Percentiles rank a stretch among this genome's conserved stretches.
Conservation (phyloP, 169 alveolate species). For the Cryptosporidium bovis region DNA sequence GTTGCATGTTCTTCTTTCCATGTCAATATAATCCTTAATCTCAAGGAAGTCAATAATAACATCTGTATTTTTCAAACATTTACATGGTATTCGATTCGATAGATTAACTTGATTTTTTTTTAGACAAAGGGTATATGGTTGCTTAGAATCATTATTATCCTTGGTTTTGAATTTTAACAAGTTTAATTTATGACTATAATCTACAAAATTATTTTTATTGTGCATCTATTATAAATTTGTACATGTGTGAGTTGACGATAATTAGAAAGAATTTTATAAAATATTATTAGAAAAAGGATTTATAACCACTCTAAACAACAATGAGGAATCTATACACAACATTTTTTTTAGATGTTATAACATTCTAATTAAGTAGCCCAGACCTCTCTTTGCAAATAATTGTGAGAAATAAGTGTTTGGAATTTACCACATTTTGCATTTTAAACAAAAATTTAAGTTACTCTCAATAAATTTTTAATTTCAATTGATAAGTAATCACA, state of each 20-base stretch:
- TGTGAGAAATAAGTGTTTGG: constrained; percentile 30
- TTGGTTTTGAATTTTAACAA: too few relatives aligned
- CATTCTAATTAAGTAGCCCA: constrained; percentile 19
- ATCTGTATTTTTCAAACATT: constrained; percentile 21
- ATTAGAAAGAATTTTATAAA: constrained; percentile 8
- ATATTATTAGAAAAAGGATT: neutral
- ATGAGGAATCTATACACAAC: neutral
- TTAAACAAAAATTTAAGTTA: constrained; percentile 1
- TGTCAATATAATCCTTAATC: constrained; percentile 3
- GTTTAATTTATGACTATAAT: neutral
- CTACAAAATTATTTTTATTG: neutral
- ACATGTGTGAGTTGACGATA: neutral
- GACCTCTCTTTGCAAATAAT: constrained; percentile 16
- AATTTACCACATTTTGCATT: constrained; percentile 52
- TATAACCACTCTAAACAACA: too few relatives aligned
- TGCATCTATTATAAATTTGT: constrained; percentile 3
- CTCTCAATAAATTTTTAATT: constrained; percentile 8
- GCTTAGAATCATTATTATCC: too few relatives aligned
- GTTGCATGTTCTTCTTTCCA: constrained; percentile 30
- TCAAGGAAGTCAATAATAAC: constrained; percentile 19
- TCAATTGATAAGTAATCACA: constrained; percentile 3
- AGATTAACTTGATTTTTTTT: too few relatives aligned
- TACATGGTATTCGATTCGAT: neutral
- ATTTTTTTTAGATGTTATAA: neutral
- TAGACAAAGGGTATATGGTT: too few relatives aligned